A percentile compares a stretch with the other conserved stretches of the same genome.
These are phyloP conservation scores for Ceratocystis harringtonii DNA, from an alignment of 2,329 filamentous ascomycete species.

Conservation along the genomic window DNA sequence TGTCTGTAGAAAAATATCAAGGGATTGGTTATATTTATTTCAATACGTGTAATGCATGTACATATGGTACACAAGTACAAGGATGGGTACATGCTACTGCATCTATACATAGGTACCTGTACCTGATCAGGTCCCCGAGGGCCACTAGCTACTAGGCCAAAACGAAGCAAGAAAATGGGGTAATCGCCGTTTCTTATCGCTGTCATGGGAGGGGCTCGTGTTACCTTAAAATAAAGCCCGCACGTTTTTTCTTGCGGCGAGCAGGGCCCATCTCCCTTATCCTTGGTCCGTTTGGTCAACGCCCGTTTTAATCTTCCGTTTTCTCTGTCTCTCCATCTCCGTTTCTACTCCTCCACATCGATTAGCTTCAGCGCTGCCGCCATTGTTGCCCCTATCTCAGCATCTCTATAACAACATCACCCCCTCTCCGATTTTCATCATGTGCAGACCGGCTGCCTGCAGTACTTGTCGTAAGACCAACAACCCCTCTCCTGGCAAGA, in stretches of 20 bases:
- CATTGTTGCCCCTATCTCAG: neutral
- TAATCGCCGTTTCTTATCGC: slow-evolving; percentile 1
- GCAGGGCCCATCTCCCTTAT: too few species aligned
- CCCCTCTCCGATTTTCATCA: slow-evolving; percentile 23
- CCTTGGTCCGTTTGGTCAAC: neutral
- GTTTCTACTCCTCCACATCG: neutral
- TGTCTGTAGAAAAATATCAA: too few species aligned
- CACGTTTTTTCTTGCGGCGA: neutral
- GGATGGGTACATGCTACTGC: neutral
- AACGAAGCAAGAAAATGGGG: neutral
- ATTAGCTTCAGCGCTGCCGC: neutral
- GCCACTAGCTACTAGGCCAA: neutral
- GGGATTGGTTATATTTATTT: neutral
- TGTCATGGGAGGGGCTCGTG: neutral
- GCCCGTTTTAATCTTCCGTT: neutral
- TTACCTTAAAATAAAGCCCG: neutral
- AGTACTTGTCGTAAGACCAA: slow-evolving; percentile 41
- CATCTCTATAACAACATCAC: neutral
- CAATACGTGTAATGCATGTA: neutral
- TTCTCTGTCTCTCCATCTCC: neutral
- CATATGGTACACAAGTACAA: neutral
- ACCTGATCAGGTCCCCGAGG: neutral
- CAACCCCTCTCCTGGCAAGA: neutral
- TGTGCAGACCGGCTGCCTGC: slow-evolving; percentile 53
- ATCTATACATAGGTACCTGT: neutral